A percentile compares a stretch with the other conserved stretches of the same genome.
Evolutionary conservation across 164 flowering plant species (phyloP).

Genomic region (Stephania cephalantha): DNA sequence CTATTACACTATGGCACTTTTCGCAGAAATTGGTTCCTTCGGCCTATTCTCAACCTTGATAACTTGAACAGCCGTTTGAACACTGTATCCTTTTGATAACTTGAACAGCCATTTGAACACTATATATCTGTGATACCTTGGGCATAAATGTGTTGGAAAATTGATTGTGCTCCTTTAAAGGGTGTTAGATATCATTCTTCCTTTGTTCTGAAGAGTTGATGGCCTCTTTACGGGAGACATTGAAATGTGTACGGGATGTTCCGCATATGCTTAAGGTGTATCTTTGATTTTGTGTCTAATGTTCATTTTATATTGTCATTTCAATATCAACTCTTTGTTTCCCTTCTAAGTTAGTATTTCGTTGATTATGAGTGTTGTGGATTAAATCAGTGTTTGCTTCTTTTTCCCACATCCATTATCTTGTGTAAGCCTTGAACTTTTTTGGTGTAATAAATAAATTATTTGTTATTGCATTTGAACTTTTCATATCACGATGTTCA

Average conservation of each 20-base stretch:
- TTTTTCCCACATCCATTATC: background rate
- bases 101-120: background rate
- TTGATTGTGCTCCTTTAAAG: constrained; percentile 20
- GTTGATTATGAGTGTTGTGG: background rate
- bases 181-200: constrained; percentile 77
- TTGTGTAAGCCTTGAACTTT: background rate
- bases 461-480: background rate
- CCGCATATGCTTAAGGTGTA: constrained; percentile 76
- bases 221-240: constrained; percentile 63
- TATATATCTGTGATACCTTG: background rate
- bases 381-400: background rate
- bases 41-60: constrained; percentile 87
- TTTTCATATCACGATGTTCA: background rate
- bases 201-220: constrained; percentile 70
- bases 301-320: constrained; percentile 3
- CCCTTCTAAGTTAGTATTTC: background rate
- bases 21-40: constrained; percentile 79
- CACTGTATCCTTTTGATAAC: constrained; percentile 68
- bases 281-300: background rate
- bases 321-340: background rate
- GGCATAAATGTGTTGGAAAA: constrained; percentile 1
- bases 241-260: constrained; percentile 83
- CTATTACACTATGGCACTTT: constrained; percentile 8
- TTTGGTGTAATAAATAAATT: constrained; percentile 3
- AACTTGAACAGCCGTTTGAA: constrained; percentile 67